Percentiles rank a stretch among this genome's conserved stretches.
phyloP scores from a whole-genome alignment of 1,284 basidiomycete species.

The Ustilago nuda region DNA sequence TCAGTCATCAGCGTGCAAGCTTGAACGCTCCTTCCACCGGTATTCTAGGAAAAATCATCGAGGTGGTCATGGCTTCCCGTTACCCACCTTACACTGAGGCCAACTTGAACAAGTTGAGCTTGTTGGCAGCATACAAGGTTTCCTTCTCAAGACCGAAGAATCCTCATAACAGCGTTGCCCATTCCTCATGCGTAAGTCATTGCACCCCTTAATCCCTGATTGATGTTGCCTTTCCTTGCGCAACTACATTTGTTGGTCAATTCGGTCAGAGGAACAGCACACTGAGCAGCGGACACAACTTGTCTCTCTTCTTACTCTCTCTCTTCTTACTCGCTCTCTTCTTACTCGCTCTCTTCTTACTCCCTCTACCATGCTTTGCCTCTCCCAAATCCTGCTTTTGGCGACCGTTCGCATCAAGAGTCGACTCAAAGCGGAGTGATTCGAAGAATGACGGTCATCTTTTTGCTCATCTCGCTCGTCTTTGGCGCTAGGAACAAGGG shows the following conservation, averaged over 20 bases:
- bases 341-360: background rate
- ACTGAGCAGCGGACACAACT: constrained; percentile 41
- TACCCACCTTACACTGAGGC: constrained; percentile 69
- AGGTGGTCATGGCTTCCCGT: constrained; percentile 65
- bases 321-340: background rate
- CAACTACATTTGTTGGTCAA: background rate
- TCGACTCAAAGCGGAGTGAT: constrained; percentile 16
- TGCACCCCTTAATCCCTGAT: background rate
- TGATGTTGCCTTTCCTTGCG: background rate
- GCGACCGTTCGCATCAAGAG: constrained; percentile 44
- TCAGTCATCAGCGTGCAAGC: constrained; percentile 72
- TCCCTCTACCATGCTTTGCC: background rate
- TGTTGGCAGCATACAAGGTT: constrained; percentile 40
- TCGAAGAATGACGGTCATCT: constrained; percentile 24
- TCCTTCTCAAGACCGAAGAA: constrained; percentile 57
- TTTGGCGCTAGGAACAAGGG: constrained; percentile 50
- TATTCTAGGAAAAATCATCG: constrained; percentile 65
- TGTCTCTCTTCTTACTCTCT: background rate
- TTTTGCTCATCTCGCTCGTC: constrained; percentile 43
- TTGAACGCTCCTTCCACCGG: constrained; percentile 71
- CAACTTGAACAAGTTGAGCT: constrained; percentile 55
- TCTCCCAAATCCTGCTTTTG: background rate
- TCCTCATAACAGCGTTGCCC: constrained; percentile 51
- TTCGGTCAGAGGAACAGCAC: constrained; percentile 17
- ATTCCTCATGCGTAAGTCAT: constrained; percentile 45